Base-by-base conservation (phyloP, 2,329 filamentous ascomycete genomes). In the Sporothrix pallida region DNA sequence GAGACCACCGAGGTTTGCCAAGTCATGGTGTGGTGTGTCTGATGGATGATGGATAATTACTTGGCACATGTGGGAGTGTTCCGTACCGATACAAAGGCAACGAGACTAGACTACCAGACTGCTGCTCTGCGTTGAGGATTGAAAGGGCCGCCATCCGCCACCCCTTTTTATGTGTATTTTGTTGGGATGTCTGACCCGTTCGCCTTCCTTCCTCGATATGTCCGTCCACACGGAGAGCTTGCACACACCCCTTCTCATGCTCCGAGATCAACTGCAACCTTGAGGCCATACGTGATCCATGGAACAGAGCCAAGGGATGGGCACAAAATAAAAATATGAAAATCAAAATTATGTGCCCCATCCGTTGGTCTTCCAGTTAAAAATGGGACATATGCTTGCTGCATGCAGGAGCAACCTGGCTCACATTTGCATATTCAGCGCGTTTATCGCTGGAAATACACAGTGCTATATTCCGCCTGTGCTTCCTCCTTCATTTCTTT, bases 221-320 rank as follows among this genome's bases (percentile, higher is more conserved):
- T 42, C n/a, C n/a, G 58, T n/a, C 48, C 62, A 26, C 42, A 10
- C 31, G 31, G 31, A 37, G 4, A 37, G 31, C 31, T 37, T 37
- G 31, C 62, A 65, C 42, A 6, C 62, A 26, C 62, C 56, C 60
- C 31, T 44, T 26, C 20, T 58, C 42, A n/a, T 60, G 15, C 68
- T 23, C 26, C 10, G 72, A 50, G 71, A 68, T 72, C 72, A 63
- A 73, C 54, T 73, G 72, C 63, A 70, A 70, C 54, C 26, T 31
- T 46, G 23, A 54, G 31, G 26, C 48, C 20, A 44, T 67, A 44
- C 10, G 62, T 52, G 26, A 42, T 26, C 54, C 44, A 52, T 52
- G 50, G 37, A 60, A 69, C 42, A 31, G 17, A 42, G 20, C 15
- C 10, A 63, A 23, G 48, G 10, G 42, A 17, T 46, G 48, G 62